Evolutionary conservation across 345 rosid species (phyloP), one percentile per base, ranked within the genome.

Genomic region (Xanthoceras sorbifolium): DNA sequence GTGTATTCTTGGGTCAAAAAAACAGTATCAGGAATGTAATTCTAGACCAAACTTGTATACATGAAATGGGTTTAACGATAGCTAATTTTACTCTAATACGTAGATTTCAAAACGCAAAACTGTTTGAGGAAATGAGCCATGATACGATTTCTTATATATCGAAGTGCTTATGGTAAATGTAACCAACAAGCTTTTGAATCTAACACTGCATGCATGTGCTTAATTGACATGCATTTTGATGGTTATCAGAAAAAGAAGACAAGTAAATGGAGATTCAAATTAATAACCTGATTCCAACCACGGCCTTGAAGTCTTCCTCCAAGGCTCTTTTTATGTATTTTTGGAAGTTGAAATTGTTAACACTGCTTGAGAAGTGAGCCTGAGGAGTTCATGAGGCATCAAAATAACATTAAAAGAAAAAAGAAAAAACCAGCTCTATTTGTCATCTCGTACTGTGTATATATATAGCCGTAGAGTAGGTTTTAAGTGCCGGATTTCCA

Each of bases 281-380:
- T 11, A 3, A 5, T 17, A 57, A 77, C 88, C 85, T 79, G 68
- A 83, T 79, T 65, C 87, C 80, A 29, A 79, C 80, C 15, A 81
- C 84, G 6, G 50, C 81, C 76, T 80, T 76, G 72, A 81, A 83
- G 74, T 87, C 90, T 72, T 87, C 82, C 46, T 87, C 83, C 52
- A 87, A 59, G 34, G 88, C 80, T 85, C 88, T 46, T 4, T 85
- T 70, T 12, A 85, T 83, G 83, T 81, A 83, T 18, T 80, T 76
- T 42, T 87, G 88, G 72, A 85, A 87, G 64, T 87, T 54, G 77
- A 85, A 87, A 42, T 74, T 42, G 10, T 29, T 60, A 15, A 57
- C 6, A 40, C 42, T 74, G 1, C 74, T 54, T 48, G 82, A 50
- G 28, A 75, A 48, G 57, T 74, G 78, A 67, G 82, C 78, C 82